These are phyloP conservation scores for Plenodomus tracheiphilus DNA, from an alignment of 2,329 filamentous ascomycete species.

Conservation along the genomic window DNA sequence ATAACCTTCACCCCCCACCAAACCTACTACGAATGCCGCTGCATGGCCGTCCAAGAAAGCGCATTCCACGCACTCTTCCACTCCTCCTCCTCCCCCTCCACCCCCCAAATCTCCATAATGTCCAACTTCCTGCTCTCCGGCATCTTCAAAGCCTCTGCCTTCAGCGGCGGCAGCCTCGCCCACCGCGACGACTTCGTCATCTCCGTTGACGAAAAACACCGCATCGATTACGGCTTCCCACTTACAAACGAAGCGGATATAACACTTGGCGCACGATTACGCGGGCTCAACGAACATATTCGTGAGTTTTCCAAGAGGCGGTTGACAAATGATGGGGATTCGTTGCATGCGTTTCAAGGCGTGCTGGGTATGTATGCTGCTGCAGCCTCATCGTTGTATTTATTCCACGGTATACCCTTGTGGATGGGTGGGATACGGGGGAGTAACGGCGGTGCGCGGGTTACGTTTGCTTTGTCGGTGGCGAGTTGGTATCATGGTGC, in stretches of 20 bases:
- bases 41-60: conserved; percentile 7
- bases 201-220: conserved; percentile 5
- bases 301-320: conserved; percentile 10
- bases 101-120: conserved; percentile 1
- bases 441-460: conserved; percentile 1
- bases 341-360: conserved; percentile 8
- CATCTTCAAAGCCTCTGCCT: conserved; percentile 12
- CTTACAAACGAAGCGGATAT: background rate
- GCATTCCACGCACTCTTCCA: conserved; percentile 3
- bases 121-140: conserved; percentile 12
- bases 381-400: background rate
- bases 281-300: conserved; percentile 15
- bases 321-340: conserved; percentile 6
- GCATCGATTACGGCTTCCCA: conserved; percentile 15
- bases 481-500: conserved; percentile 14
- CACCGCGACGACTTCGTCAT: conserved; percentile 7
- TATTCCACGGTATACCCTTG: conserved; percentile 10
- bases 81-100: too few relatives aligned
- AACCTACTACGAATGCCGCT: too few relatives aligned
- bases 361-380: conserved; percentile 9
- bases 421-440: conserved; percentile 10
- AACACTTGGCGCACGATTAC: conserved; percentile 5
- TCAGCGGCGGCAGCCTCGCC: conserved; percentile 6
- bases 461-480: conserved; percentile 13
- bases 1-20: too few relatives aligned